These are phyloP conservation scores for Diplodia intermedia DNA, from an alignment of 2,329 filamentous ascomycete species.

Conservation along the genomic window DNA sequence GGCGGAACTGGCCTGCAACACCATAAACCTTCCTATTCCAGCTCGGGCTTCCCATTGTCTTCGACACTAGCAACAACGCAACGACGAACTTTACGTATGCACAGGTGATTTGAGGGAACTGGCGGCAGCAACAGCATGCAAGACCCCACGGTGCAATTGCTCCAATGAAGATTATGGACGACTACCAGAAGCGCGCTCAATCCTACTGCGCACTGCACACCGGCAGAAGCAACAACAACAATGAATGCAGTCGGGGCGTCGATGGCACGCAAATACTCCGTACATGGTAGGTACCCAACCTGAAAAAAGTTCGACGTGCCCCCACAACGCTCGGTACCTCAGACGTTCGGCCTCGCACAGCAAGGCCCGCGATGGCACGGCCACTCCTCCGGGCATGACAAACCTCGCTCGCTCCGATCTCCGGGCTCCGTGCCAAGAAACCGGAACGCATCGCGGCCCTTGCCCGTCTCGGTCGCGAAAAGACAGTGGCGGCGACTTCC, in stretches of 20 bases:
- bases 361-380: neutral
- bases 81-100: neutral
- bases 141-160: neutral
- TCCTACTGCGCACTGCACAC: neutral
- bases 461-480: neutral
- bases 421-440: constrained; percentile 1
- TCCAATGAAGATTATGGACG: neutral
- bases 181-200: neutral
- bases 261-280: neutral
- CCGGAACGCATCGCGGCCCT: neutral
- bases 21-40: constrained; percentile 11
- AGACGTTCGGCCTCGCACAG: neutral
- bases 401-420: constrained; percentile 1
- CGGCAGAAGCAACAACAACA: neutral
- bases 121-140: neutral
- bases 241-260: no score
- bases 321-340: neutral
- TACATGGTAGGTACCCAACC: neutral
- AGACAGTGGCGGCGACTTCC: neutral
- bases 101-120: neutral
- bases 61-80: neutral
- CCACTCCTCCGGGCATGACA: neutral
- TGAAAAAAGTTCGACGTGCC: neutral
- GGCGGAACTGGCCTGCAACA: neutral
- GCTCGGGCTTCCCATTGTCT: neutral